These are phyloP conservation scores for Pinus taeda DNA, from an alignment of 75 land plant genomes.

Conservation along the genomic window DNA sequence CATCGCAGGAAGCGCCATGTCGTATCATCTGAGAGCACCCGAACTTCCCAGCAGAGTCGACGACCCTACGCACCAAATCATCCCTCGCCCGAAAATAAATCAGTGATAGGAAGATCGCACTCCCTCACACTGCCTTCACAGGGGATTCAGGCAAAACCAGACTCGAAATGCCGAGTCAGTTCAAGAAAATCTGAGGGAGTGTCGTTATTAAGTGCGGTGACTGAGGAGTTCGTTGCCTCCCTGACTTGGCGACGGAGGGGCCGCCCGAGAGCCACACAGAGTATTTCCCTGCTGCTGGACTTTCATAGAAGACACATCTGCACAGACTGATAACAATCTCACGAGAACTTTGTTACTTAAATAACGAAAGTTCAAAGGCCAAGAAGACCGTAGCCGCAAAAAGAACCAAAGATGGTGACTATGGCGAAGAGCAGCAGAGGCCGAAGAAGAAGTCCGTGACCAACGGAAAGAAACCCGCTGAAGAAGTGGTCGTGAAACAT, in stretches of 20 bases:
- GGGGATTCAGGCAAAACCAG: constrained; percentile 8
- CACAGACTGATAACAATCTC: too few species aligned
- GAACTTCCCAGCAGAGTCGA: neutral
- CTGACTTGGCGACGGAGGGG: neutral
- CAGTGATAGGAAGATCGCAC: neutral
- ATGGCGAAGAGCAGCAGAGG: too few species aligned
- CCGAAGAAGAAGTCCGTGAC: too few species aligned
- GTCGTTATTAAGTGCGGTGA: neutral
- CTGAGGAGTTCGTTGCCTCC: neutral
- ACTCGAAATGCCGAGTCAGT: neutral
- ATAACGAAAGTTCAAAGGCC: too few species aligned
- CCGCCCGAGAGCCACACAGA: too few species aligned
- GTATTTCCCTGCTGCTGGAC: too few species aligned
- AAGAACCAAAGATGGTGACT: too few species aligned
- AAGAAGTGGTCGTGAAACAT: too few species aligned
- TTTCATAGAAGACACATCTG: too few species aligned
- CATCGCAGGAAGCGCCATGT: neutral
- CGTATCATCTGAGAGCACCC: constrained; percentile 1
- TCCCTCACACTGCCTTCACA: neutral
- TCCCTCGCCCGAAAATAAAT: neutral
- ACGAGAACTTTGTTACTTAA: too few species aligned
- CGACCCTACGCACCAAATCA: neutral
- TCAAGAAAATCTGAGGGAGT: constrained; percentile 2
- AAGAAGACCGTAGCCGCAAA: too few species aligned
- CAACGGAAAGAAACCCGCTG: too few species aligned